Conservation (phyloP, 2,329 filamentous ascomycete species). For the Arthroderma sp. region DNA sequence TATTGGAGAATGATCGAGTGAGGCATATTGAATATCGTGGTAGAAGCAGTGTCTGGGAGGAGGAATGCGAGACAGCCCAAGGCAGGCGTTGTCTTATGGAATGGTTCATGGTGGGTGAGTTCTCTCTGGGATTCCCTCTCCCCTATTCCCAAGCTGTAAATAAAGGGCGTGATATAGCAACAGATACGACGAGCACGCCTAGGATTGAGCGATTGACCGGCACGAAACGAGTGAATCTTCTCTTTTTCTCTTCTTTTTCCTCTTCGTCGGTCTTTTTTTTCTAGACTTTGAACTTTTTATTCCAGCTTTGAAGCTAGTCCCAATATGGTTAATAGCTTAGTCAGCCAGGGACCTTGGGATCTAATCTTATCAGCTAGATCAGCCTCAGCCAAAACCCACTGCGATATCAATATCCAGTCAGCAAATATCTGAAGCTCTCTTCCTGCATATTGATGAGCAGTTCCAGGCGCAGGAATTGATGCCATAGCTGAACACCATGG, state of each 20-base stretch:
- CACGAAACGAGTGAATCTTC: neutral
- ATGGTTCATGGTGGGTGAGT: constrained; percentile 20
- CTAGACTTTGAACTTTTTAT: neutral
- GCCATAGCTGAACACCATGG: too few species aligned
- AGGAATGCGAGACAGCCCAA: constrained; percentile 12
- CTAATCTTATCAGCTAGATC: too few species aligned
- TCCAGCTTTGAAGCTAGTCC: constrained; percentile 1
- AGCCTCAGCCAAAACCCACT: too few species aligned
- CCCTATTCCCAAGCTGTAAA: too few species aligned
- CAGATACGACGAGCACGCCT: neutral
- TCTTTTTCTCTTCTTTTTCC: neutral
- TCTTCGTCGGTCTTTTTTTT: neutral
- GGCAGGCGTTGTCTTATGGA: constrained; percentile 15
- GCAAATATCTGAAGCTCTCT: too few species aligned
- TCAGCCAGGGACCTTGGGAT: too few species aligned
- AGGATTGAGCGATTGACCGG: neutral
- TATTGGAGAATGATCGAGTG: constrained; percentile 25
- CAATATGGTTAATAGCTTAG: neutral
- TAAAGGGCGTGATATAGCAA: neutral
- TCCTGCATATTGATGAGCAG: too few species aligned
- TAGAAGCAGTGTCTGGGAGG: constrained; percentile 2
- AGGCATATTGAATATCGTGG: constrained; percentile 13
- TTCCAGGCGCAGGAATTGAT: too few species aligned
- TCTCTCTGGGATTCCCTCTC: neutral
- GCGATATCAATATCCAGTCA: too few species aligned